Percentiles rank a stretch among this genome's conserved stretches.
Conservation (phyloP, 306 rosid species). For the Parietaria judaica region DNA sequence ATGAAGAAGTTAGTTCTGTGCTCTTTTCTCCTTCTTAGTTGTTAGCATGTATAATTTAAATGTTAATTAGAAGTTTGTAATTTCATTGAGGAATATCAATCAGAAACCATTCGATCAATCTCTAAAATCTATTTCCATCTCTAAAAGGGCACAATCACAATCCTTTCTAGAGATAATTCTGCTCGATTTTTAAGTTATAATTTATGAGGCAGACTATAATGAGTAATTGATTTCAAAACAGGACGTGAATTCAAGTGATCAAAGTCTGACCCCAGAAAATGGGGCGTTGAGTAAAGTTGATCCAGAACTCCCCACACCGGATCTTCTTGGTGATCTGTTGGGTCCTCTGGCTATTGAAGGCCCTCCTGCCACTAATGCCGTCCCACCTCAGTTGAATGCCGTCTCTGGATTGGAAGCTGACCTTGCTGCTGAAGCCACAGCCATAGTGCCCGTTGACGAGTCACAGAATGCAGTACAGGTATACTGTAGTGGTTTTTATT, state of each 20-base stretch:
- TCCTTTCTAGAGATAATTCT: not conserved
- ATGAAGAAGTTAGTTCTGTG: conserved; percentile 41
- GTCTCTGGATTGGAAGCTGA: conserved; percentile 44
- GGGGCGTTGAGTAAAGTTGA: conserved; percentile 55
- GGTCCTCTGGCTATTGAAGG: conserved; percentile 96
- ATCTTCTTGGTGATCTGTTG: conserved; percentile 78
- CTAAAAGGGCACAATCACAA: too few species aligned
- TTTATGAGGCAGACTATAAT: conserved; percentile 7
- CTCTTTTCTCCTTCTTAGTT: not conserved
- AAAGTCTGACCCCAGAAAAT: conserved; percentile 52
- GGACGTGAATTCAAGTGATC: conserved; percentile 51
- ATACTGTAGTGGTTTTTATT: conserved; percentile 6
- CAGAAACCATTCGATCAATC: too few species aligned
- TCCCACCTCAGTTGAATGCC: conserved; percentile 32
- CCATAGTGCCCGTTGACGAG: conserved; percentile 88
- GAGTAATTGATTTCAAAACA: conserved; percentile 26
- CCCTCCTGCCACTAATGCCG: conserved; percentile 47
- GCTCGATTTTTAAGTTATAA: conserved; percentile 8
- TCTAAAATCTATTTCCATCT: too few species aligned
- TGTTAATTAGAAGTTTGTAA: not conserved
- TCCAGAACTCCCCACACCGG: conserved; percentile 48
- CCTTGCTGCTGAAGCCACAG: conserved; percentile 51
- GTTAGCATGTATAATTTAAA: not conserved
- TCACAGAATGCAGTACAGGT: conserved; percentile 79
- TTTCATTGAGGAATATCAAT: not conserved